Evolutionary conservation across 2,329 filamentous ascomycete genomes (phyloP).

Genomic region (Cladobotryum protrusum): DNA sequence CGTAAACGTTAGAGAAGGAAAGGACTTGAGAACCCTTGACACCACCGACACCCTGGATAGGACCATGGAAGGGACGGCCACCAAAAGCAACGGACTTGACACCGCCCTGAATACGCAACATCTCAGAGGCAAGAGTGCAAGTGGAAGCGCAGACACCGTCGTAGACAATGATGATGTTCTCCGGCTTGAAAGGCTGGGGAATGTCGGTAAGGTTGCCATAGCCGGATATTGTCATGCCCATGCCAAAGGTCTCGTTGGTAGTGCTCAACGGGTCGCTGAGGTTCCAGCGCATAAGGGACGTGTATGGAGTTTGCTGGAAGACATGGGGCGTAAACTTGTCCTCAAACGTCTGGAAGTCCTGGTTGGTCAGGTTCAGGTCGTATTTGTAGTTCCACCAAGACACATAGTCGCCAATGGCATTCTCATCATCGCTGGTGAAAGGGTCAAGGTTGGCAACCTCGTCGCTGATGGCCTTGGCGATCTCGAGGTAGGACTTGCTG

Average conservation of each 20-base stretch:
- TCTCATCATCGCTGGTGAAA: conserved; percentile 32
- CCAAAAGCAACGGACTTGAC: conserved; percentile 49
- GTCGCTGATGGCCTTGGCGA: conserved; percentile 38
- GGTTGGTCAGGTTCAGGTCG: conserved; percentile 41
- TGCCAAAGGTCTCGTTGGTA: conserved; percentile 25
- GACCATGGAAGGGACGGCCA: conserved; percentile 39
- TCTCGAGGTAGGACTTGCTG: conserved; percentile 35
- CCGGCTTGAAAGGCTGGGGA: conserved; percentile 47
- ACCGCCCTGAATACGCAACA: conserved; percentile 45
- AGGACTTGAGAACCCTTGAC: conserved; percentile 44
- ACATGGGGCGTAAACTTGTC: conserved; percentile 37
- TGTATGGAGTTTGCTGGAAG: conserved; percentile 48
- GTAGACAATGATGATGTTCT: conserved; percentile 53
- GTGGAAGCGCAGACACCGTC: conserved; percentile 55
- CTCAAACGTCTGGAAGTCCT: conserved; percentile 44
- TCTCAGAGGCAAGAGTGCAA: conserved; percentile 51
- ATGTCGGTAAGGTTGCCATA: conserved; percentile 33
- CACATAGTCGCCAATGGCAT: conserved; percentile 38
- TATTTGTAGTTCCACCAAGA: conserved; percentile 45
- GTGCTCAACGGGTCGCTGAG: conserved; percentile 37
- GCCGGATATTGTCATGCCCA: conserved; percentile 34
- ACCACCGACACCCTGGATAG: conserved; percentile 49
- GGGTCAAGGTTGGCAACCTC: conserved; percentile 40
- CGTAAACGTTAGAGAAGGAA: conserved; percentile 24
- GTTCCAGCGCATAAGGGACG: conserved; percentile 46